These are phyloP conservation scores for Jatropha curcas DNA, from an alignment of 345 rosid genomes.

Conservation along the genomic window DNA sequence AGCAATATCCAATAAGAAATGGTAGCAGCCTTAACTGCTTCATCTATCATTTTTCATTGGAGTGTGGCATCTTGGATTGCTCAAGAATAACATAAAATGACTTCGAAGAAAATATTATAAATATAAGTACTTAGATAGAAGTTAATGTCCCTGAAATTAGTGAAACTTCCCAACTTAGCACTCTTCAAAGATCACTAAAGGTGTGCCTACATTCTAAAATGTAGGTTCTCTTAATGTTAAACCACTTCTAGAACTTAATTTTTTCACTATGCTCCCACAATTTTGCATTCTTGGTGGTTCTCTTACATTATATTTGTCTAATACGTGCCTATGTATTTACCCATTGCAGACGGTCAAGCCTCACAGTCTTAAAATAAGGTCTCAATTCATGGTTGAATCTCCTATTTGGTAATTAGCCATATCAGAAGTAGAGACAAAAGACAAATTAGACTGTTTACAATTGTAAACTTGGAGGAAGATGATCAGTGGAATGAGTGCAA, in stretches of 20 bases:
- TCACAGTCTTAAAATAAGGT: neutral
- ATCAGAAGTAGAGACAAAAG: neutral
- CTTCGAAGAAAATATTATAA: neutral
- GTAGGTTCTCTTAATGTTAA: neutral
- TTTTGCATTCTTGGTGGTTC: neutral
- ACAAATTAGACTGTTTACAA: neutral
- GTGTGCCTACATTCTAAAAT: neutral
- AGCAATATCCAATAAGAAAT: neutral
- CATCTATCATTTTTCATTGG: neutral
- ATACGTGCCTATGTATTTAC: neutral
- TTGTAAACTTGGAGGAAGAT: conserved; percentile 24
- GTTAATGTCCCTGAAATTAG: too few relatives aligned
- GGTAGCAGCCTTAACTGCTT: neutral
- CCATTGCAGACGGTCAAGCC: neutral
- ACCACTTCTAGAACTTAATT: neutral
- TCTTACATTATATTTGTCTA: too few relatives aligned
- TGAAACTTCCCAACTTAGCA: too few relatives aligned
- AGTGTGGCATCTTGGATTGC: neutral
- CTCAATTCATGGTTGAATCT: neutral
- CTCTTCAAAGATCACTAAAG: neutral
- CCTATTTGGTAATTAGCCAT: neutral
- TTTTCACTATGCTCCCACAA: neutral
- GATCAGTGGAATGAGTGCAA: conserved; percentile 35
- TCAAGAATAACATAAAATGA: neutral
- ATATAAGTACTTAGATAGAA: neutral